phyloP scores from a whole-genome alignment of 163 green algal species.

The Scenedesmus sp. region DNA sequence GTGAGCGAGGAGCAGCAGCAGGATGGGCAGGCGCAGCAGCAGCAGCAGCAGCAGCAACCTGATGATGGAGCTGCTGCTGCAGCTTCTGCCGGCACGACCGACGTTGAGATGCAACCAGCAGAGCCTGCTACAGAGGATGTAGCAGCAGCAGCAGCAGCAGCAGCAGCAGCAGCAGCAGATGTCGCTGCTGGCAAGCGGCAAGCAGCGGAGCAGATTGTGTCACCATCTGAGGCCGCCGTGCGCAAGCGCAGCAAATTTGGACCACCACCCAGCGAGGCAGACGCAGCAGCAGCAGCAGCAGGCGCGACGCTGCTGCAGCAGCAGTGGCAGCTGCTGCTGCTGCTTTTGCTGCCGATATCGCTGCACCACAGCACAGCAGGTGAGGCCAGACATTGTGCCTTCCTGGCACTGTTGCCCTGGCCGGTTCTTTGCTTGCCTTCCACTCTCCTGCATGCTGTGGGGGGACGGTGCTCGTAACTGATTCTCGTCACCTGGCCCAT shows the following conservation, averaged over 20 bases:
- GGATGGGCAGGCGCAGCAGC: not conserved
- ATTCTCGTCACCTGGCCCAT: too few relatives aligned
- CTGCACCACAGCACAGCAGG: not conserved
- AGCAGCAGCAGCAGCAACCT: constrained; percentile 24
- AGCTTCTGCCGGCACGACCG: not conserved
- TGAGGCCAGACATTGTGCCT: not conserved
- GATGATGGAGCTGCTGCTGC: not conserved
- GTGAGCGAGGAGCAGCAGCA: not conserved
- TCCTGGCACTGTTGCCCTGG: not conserved
- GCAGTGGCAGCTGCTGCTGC: not conserved
- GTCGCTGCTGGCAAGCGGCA: not conserved
- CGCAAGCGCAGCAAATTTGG: constrained; percentile 4
- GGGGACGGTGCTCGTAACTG: too few relatives aligned
- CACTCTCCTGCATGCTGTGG: too few relatives aligned
- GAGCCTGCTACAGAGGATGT: not conserved
- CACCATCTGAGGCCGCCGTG: constrained; percentile 1
- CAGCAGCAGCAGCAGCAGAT: constrained; percentile 4
- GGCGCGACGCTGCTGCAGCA: not conserved
- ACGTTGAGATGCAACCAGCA: not conserved
- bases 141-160: not conserved
- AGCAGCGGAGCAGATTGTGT: not conserved
- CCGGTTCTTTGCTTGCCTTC: too few relatives aligned
- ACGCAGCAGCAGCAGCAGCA: not conserved
- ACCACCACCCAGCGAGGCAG: not conserved
- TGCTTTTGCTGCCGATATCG: not conserved